Evolutionary conservation across 108 stramenopile species (phyloP).

Genomic region (Seminavis robusta): DNA sequence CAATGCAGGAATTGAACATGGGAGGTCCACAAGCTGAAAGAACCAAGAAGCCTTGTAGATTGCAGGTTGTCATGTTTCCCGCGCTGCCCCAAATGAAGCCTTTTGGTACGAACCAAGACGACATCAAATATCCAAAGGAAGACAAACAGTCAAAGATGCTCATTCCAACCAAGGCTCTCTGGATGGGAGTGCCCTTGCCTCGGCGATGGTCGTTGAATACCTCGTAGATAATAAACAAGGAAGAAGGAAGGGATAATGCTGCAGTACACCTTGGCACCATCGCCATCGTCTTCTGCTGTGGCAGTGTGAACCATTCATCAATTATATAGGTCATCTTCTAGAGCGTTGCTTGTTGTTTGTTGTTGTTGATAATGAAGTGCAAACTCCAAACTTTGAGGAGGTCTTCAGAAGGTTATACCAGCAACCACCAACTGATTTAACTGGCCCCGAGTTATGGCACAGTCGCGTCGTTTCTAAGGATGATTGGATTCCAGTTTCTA

Average conservation of each 20-base stretch:
- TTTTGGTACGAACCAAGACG: constrained; percentile 17
- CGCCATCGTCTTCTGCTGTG: too few species aligned
- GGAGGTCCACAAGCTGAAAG: constrained; percentile 26
- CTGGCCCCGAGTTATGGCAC: too few species aligned
- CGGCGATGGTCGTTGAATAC: constrained; percentile 10
- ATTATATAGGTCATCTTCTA: too few species aligned
- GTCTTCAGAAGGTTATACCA: too few species aligned
- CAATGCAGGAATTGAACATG: constrained; percentile 24
- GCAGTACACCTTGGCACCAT: constrained; percentile 14
- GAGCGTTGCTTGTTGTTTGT: too few species aligned
- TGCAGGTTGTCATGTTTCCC: constrained; percentile 30
- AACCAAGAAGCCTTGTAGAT: constrained; percentile 40
- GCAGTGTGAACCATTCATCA: too few species aligned
- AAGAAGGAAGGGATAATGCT: constrained; percentile 10
- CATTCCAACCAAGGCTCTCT: constrained; percentile 24
- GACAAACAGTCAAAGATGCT: constrained; percentile 9
- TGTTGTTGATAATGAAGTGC: too few species aligned
- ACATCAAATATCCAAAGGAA: constrained; percentile 14
- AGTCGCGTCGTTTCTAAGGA: too few species aligned
- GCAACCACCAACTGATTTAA: too few species aligned
- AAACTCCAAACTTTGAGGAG: too few species aligned
- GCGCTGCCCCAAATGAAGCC: neutral
- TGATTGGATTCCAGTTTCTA: too few species aligned
- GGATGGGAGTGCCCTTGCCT: constrained; percentile 18
- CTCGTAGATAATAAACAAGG: constrained; percentile 15